Conservation (phyloP, 495 filamentous ascomycete genomes). For the Ramalina peruviana region DNA sequence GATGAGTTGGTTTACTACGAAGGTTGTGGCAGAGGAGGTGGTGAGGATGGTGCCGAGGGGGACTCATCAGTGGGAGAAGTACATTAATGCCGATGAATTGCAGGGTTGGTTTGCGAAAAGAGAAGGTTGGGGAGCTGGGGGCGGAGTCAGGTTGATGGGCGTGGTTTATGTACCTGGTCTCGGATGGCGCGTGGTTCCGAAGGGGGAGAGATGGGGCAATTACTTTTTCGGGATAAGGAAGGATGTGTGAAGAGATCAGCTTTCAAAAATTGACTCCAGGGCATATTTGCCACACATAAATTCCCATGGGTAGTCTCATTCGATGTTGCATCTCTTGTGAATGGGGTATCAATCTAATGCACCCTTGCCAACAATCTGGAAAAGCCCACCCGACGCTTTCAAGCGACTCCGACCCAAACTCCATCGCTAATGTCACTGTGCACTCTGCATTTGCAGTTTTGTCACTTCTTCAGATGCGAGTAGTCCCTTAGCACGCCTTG, state of each 20-base stretch:
- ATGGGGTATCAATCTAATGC: neutral
- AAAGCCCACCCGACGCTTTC: neutral
- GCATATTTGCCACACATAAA: neutral
- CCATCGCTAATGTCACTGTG: conserved; percentile 1
- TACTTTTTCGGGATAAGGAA: conserved; percentile 89
- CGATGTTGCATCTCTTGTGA: neutral
- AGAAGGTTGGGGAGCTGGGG: conserved; percentile 37
- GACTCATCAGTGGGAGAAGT: conserved; percentile 87
- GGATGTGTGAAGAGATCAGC: conserved; percentile 10
- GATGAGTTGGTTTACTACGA: conserved; percentile 80
- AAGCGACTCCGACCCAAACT: neutral
- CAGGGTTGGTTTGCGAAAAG: conserved; percentile 39
- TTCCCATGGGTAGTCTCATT: neutral
- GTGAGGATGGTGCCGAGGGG: conserved; percentile 77
- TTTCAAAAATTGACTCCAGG: neutral
- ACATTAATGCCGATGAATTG: conserved; percentile 78
- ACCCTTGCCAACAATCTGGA: neutral
- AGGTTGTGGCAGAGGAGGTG: conserved; percentile 81
- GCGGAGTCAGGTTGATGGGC: conserved; percentile 51
- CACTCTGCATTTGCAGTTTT: too few species aligned
- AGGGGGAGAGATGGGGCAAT: conserved; percentile 81
- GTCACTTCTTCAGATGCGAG: conserved; percentile 41
- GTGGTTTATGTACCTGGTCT: conserved; percentile 81
- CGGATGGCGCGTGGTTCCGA: conserved; percentile 75
- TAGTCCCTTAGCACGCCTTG: conserved; percentile 74